A percentile compares a stretch with the other conserved stretches of the same genome.
Evolutionary conservation across 2,329 filamentous ascomycete genomes (phyloP).

Genomic region (Xylaria sp.): DNA sequence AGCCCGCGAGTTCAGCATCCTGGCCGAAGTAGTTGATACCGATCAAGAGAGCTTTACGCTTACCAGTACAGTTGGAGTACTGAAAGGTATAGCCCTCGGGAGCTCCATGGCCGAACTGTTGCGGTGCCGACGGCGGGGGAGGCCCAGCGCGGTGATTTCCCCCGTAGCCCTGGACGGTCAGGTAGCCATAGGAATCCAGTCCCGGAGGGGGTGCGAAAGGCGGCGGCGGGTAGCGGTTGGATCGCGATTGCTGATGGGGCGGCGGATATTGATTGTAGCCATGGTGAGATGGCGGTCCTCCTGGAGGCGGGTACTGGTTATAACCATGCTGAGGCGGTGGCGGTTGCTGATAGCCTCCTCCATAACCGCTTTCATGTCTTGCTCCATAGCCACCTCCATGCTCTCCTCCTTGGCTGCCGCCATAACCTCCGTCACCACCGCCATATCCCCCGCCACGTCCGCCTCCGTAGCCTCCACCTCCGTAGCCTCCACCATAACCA

Average conservation of each 20-base stretch:
- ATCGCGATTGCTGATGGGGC: constrained; percentile 42
- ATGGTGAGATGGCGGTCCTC: constrained; percentile 36
- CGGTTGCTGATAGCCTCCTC: constrained; percentile 35
- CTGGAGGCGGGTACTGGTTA: constrained; percentile 47
- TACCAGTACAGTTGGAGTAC: constrained; percentile 79
- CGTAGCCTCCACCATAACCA: constrained; percentile 10
- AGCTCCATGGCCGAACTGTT: constrained; percentile 74
- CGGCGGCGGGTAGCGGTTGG: constrained; percentile 44
- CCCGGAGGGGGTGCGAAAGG: constrained; percentile 55
- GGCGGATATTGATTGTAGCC: constrained; percentile 45
- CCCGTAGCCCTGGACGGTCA: constrained; percentile 48
- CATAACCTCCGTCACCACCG: constrained; percentile 16
- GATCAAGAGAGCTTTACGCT: constrained; percentile 78
- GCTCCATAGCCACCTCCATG: constrained; percentile 23
- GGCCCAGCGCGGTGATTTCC: constrained; percentile 49
- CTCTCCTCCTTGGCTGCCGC: constrained; percentile 30
- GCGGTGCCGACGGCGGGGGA: constrained; percentile 60
- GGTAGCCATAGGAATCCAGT: constrained; percentile 61
- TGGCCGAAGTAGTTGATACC: constrained; percentile 85
- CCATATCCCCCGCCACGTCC: constrained; percentile 17
- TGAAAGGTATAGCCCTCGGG: constrained; percentile 77
- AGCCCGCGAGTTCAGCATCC: constrained; percentile 76
- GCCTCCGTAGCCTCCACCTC: constrained; percentile 4
- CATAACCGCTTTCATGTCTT: constrained; percentile 12
- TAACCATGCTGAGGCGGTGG: constrained; percentile 36